These are phyloP conservation scores for Nigrospora osmanthi DNA, from an alignment of 2,329 filamentous ascomycete genomes.

Conservation along the genomic window DNA sequence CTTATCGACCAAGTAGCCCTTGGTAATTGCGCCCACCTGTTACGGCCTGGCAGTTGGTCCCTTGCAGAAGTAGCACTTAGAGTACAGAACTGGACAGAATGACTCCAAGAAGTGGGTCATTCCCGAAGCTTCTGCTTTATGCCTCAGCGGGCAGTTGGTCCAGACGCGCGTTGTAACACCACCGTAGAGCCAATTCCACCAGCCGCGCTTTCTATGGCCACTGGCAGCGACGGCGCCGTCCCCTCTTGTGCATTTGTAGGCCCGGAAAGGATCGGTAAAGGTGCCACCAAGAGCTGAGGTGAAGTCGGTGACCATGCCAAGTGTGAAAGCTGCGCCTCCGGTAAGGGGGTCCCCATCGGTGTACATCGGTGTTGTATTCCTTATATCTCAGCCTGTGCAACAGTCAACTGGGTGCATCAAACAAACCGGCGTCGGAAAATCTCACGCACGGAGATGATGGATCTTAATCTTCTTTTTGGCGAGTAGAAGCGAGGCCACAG, in stretches of 20 bases:
- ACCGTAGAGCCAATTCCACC: background rate
- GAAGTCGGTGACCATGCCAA: conserved; percentile 2
- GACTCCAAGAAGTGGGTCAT: too few relatives aligned
- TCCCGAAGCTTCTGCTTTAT: too few relatives aligned
- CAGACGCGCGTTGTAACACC: too few relatives aligned
- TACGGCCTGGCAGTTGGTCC: too few relatives aligned
- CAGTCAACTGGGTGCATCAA: conserved; percentile 18
- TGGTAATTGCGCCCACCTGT: background rate
- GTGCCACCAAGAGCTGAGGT: background rate
- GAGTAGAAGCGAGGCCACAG: conserved; percentile 45
- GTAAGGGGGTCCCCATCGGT: conserved; percentile 25
- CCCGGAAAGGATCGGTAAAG: background rate
- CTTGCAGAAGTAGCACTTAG: too few relatives aligned
- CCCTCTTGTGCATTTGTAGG: too few relatives aligned
- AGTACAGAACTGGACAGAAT: too few relatives aligned
- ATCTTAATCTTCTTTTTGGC: conserved; percentile 41
- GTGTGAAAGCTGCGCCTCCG: conserved; percentile 9
- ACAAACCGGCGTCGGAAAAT: too few relatives aligned
- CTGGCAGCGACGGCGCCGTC: background rate
- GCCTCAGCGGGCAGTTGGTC: too few relatives aligned
- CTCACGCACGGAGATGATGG: too few relatives aligned
- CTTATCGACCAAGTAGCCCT: background rate
- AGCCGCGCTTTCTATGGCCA: background rate
- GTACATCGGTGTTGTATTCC: conserved; percentile 21
- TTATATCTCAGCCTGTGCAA: conserved; percentile 33